Conservation (phyloP, 306 rosid genomes). For the Malus sieversii region DNA sequence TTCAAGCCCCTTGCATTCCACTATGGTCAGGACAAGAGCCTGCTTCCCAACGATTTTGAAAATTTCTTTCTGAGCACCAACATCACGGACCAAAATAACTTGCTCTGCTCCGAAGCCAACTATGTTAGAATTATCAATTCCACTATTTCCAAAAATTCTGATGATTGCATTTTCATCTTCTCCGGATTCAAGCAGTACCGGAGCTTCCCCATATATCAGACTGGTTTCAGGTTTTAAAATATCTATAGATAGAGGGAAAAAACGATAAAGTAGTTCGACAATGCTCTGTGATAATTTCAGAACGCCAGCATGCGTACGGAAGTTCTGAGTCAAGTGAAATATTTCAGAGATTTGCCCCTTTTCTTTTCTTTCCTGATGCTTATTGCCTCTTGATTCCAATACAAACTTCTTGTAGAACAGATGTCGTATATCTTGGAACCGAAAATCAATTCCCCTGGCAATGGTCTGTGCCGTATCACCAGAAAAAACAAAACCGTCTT, state of each 20-base stretch:
- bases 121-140: slow-evolving; percentile 23
- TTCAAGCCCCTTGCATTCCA: slow-evolving; percentile 88
- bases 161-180: slow-evolving; percentile 50
- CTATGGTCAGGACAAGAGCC: slow-evolving; percentile 64
- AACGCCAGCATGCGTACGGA: slow-evolving; percentile 71
- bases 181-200: slow-evolving; percentile 47
- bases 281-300: slow-evolving; percentile 60
- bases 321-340: slow-evolving; percentile 49
- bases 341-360: slow-evolving; percentile 44
- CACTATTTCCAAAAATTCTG: slow-evolving; percentile 58
- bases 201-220: slow-evolving; percentile 61
- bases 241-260: slow-evolving; percentile 65
- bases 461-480: slow-evolving; percentile 86
- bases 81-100: slow-evolving; percentile 77
- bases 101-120: slow-evolving; percentile 85
- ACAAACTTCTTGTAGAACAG: slow-evolving; percentile 61
- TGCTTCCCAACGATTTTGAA: slow-evolving; percentile 47
- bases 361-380: slow-evolving; percentile 21
- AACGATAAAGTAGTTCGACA: slow-evolving; percentile 54
- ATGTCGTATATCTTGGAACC: slow-evolving; percentile 58
- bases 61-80: slow-evolving; percentile 36
- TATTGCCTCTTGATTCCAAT: slow-evolving; percentile 22
- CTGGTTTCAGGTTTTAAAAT: slow-evolving; percentile 64
- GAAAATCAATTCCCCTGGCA: slow-evolving; percentile 75
- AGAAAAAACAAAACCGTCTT: slow-evolving; percentile 81